A percentile compares a stretch with the other conserved stretches of the same genome.
Conservation (phyloP, 805 yeast genomes). For the Suhomyces sp. region DNA sequence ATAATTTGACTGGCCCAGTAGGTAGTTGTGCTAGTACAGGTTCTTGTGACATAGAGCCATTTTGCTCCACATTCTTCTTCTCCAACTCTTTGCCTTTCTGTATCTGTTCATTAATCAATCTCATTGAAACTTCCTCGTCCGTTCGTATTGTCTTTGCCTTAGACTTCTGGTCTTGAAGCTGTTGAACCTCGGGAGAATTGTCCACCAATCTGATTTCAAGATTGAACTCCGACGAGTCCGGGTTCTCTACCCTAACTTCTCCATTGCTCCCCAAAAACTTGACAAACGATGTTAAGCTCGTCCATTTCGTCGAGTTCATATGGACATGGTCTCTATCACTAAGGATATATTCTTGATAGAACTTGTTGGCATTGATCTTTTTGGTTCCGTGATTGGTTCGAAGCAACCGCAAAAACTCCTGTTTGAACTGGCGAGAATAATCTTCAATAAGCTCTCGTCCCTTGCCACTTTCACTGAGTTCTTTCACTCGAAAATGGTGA, state of each 20-base stretch:
- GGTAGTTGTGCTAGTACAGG: no score
- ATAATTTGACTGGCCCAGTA: constrained; percentile 22
- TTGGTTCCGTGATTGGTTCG: constrained; percentile 78
- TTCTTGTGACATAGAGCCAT: no score
- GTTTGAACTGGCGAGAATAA: constrained; percentile 59
- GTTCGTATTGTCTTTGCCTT: constrained; percentile 33
- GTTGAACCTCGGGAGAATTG: constrained; percentile 16
- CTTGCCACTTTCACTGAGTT: constrained; percentile 36
- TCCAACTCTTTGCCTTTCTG: constrained; percentile 35
- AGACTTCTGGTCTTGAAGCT: constrained; percentile 36
- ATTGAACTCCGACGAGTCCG: constrained; percentile 36
- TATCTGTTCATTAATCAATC: constrained; percentile 54
- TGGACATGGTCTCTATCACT: constrained; percentile 81
- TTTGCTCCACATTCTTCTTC: no score
- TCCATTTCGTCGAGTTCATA: constrained; percentile 86
- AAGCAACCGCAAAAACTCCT: constrained; percentile 63
- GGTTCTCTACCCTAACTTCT: constrained; percentile 48
- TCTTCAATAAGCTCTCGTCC: constrained; percentile 52
- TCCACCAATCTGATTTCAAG: constrained; percentile 34
- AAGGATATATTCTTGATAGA: constrained; percentile 83
- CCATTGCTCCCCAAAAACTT: constrained; percentile 58
- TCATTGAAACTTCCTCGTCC: constrained; percentile 48
- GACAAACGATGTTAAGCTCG: constrained; percentile 65
- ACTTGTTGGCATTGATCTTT: constrained; percentile 72
- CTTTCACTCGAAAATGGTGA: constrained; percentile 58